These are phyloP conservation scores for Anacardium occidentale DNA, from an alignment of 345 rosid species.

Conservation along the genomic window DNA sequence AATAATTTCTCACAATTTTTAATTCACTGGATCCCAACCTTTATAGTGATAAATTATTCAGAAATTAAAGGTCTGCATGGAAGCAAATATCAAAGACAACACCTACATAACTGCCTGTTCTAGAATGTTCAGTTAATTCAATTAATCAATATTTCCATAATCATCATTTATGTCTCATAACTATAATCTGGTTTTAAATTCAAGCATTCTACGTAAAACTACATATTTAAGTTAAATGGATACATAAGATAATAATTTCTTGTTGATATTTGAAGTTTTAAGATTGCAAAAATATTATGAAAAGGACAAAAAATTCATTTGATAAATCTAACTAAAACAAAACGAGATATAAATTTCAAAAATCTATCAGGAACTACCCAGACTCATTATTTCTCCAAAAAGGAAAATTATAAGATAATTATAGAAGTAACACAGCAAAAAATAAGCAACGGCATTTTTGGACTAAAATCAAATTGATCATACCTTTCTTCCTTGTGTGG, in stretches of 20 bases:
- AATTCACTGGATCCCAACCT: neutral
- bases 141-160: too few relatives aligned
- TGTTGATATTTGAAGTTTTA: neutral
- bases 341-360: neutral
- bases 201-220: neutral
- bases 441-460: conserved; percentile 2
- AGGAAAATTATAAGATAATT: neutral
- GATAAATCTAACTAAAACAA: neutral
- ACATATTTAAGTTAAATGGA: neutral
- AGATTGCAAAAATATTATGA: neutral
- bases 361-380: neutral
- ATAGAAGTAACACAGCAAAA: neutral
- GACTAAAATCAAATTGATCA: conserved; percentile 1
- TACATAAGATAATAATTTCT: neutral
- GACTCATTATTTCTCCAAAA: neutral
- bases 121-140: too few relatives aligned
- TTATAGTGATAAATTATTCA: too few relatives aligned
- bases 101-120: too few relatives aligned
- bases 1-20: neutral
- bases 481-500: conserved; percentile 99
- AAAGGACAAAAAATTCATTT: neutral
- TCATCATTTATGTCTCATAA: too few relatives aligned
- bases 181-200: too few relatives aligned
- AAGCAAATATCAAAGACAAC: too few relatives aligned
- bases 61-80: too few relatives aligned